Conservation (phyloP, 768 basidiomycete species). For the Trametopsis cervina region DNA sequence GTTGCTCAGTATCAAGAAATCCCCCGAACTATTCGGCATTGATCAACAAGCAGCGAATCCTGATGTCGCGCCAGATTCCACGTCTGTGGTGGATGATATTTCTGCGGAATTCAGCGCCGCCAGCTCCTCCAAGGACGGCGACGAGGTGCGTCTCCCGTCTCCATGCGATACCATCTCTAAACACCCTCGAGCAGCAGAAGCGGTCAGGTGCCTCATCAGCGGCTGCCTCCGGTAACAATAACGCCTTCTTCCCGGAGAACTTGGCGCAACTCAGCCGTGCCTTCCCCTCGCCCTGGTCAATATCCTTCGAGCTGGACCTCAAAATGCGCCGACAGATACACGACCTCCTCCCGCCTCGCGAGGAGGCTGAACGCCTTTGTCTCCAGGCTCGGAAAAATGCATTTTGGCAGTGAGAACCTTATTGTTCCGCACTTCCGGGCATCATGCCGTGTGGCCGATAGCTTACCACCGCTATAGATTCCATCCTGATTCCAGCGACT, state of each 20-base stretch:
- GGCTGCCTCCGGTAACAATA: not conserved
- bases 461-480: conserved; percentile 33
- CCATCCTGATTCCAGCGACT: conserved; percentile 64
- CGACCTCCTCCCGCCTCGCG: conserved; percentile 51
- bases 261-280: conserved; percentile 55
- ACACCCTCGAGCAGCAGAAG: conserved; percentile 19
- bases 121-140: conserved; percentile 12
- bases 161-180: conserved; percentile 31
- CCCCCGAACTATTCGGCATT: conserved; percentile 47
- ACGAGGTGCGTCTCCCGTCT: conserved; percentile 17
- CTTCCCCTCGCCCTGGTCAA: conserved; percentile 65
- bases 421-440: conserved; percentile 11
- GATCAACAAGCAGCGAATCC: conserved; percentile 12
- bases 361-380: conserved; percentile 54
- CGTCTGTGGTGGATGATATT: conserved; percentile 9
- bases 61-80: conserved; percentile 1
- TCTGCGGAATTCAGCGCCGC: conserved; percentile 5
- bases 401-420: conserved; percentile 58
- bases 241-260: conserved; percentile 26
- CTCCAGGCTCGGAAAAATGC: conserved; percentile 60
- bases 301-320: conserved; percentile 37
- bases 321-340: conserved; percentile 57
- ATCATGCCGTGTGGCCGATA: conserved; percentile 5
- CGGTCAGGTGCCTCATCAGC: not conserved
- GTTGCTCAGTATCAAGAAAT: conserved; percentile 52